These are phyloP conservation scores for Candida golubevii DNA, from an alignment of 805 yeast species.

Conservation along the genomic window DNA sequence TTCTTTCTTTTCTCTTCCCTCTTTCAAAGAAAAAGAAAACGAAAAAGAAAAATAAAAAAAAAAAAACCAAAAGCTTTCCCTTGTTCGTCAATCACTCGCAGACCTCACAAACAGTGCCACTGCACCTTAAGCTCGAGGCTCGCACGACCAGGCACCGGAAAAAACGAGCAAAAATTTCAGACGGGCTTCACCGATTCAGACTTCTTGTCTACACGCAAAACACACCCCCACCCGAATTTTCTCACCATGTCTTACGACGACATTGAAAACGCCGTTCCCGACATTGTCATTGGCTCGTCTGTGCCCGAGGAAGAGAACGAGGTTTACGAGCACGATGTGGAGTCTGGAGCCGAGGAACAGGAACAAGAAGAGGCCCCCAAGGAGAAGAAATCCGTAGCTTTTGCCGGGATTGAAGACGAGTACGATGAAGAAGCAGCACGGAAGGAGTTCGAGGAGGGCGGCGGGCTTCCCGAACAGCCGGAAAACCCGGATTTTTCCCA, in stretches of 20 bases:
- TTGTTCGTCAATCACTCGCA: no score
- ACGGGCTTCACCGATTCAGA: not conserved
- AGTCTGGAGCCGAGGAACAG: conserved; percentile 43
- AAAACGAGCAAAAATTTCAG: conserved; percentile 9
- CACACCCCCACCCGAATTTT: conserved; percentile 10
- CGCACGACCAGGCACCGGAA: conserved; percentile 9
- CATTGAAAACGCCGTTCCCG: conserved; percentile 81
- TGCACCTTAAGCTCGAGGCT: not conserved
- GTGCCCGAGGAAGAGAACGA: conserved; percentile 35
- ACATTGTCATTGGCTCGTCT: conserved; percentile 67
- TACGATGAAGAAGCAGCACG: conserved; percentile 71
- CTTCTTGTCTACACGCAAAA: not conserved
- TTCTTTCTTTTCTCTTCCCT: no score
- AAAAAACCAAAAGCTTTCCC: no score
- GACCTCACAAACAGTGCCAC: not conserved
- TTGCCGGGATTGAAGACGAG: conserved; percentile 67
- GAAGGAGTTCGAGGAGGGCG: conserved; percentile 94
- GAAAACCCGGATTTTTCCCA: conserved; percentile 75
- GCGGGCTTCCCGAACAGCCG: conserved; percentile 97
- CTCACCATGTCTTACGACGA: conserved; percentile 62
- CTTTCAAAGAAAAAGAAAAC: no score
- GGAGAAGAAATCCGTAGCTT: conserved; percentile 72
- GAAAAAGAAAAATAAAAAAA: no score
- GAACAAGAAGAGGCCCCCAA: conserved; percentile 35
- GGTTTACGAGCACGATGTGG: conserved; percentile 51